A percentile compares a stretch with the other conserved stretches of the same genome.
phyloP scores from a whole-genome alignment of 1,284 basidiomycete genomes.

The Gomphus bonarii region DNA sequence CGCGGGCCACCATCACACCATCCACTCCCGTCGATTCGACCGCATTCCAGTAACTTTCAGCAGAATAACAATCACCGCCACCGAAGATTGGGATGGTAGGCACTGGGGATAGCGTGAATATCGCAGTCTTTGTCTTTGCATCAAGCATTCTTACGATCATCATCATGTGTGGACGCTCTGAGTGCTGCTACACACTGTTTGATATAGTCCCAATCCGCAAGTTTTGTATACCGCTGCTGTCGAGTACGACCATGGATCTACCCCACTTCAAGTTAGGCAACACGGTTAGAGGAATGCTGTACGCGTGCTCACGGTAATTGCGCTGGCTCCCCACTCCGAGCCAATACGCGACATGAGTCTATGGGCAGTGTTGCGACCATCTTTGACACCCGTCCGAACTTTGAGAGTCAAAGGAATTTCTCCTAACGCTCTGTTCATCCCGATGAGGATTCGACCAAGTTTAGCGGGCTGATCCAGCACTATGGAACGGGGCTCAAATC shows the following conservation, averaged over 20 bases:
- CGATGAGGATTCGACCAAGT: slow-evolving; percentile 78
- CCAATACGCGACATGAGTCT: slow-evolving; percentile 84
- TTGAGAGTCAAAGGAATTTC: slow-evolving; percentile 96
- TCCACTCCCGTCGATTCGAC: slow-evolving; percentile 78
- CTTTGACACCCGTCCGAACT: slow-evolving; percentile 85
- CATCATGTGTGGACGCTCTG: slow-evolving; percentile 68
- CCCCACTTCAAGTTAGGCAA: not conserved
- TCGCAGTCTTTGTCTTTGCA: not conserved
- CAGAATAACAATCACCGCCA: slow-evolving; percentile 90
- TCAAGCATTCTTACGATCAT: slow-evolving; percentile 38
- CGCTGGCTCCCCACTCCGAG: slow-evolving; percentile 69
- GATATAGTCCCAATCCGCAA: slow-evolving; percentile 90
- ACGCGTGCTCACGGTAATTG: slow-evolving; percentile 58
- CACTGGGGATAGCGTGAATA: slow-evolving; percentile 32
- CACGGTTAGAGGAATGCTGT: not conserved
- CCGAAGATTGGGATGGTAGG: slow-evolving; percentile 88
- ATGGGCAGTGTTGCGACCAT: slow-evolving; percentile 78
- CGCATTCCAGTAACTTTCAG: slow-evolving; percentile 73
- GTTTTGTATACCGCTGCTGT: slow-evolving; percentile 82
- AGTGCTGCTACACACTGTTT: slow-evolving; percentile 78
- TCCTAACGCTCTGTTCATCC: slow-evolving; percentile 88
- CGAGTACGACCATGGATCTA: slow-evolving; percentile 89
- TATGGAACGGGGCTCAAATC: slow-evolving; percentile 20
- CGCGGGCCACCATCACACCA: slow-evolving; percentile 91
- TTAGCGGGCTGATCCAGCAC: slow-evolving; percentile 80